Evolutionary conservation across 345 rosid genomes (phyloP).

Genomic region (Theobroma cacao): DNA sequence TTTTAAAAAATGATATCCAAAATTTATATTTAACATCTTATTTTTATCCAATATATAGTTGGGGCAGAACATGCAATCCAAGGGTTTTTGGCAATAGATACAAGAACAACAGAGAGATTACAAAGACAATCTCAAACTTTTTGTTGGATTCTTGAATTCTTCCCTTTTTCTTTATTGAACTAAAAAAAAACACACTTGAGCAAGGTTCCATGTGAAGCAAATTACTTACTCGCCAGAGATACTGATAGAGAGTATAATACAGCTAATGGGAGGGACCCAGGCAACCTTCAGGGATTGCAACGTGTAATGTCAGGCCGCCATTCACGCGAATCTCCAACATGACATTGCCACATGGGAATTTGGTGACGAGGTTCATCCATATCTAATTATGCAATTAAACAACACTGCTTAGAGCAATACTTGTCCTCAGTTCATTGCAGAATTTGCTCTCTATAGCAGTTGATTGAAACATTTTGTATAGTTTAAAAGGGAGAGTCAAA

Average conservation of each 20-base stretch:
- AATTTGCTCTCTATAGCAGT: background rate
- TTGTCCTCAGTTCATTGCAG: background rate
- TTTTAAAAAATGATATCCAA: no score
- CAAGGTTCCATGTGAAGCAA: background rate
- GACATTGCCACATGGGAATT: constrained; percentile 24
- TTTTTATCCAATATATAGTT: no score
- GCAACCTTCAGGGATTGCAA: constrained; percentile 1
- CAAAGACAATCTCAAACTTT: no score
- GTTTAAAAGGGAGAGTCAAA: background rate
- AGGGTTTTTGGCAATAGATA: no score
- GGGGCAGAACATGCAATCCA: no score
- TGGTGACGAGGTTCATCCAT: background rate
- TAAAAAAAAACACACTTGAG: background rate
- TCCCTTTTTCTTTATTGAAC: background rate
- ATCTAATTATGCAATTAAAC: background rate
- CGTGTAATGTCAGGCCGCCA: constrained; percentile 6
- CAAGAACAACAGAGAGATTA: no score
- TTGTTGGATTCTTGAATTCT: background rate
- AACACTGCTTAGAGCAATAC: background rate
- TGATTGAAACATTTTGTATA: background rate
- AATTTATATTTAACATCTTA: no score
- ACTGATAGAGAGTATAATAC: constrained; percentile 8
- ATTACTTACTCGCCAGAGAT: background rate
- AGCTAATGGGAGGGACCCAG: constrained; percentile 15
- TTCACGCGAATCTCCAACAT: constrained; percentile 18